Conservation (phyloP, 495 filamentous ascomycete genomes). For the Tuber magnatum region DNA sequence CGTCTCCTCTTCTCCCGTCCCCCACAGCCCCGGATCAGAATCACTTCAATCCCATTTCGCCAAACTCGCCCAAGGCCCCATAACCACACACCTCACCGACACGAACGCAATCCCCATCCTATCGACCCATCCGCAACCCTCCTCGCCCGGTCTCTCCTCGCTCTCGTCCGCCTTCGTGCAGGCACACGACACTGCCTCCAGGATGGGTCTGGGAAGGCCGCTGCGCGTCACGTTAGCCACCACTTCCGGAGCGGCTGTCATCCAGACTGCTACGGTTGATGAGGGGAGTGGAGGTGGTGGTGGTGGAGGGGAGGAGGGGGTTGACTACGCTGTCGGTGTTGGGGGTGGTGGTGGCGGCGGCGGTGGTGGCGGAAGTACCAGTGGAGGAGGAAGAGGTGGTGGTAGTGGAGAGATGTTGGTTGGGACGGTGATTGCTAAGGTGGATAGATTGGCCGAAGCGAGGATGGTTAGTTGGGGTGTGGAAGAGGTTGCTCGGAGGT, state of each 20-base stretch:
- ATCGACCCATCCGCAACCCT: conserved; percentile 23
- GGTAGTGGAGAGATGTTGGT: conserved; percentile 35
- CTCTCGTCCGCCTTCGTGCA: conserved; percentile 35
- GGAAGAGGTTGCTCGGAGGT: conserved; percentile 37
- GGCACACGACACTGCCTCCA: conserved; percentile 39
- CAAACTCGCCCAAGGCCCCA: conserved; percentile 25
- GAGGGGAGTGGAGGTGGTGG: conserved; percentile 10
- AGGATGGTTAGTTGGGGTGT: conserved; percentile 40
- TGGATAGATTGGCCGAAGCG: conserved; percentile 35
- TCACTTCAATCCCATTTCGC: conserved; percentile 31
- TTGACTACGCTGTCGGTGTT: conserved; percentile 7
- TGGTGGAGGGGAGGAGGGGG: conserved; percentile 10
- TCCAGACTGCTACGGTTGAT: conserved; percentile 34
- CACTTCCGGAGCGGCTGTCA: conserved; percentile 30
- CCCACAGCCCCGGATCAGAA: conserved; percentile 5
- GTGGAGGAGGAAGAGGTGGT: neutral
- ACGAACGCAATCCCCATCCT: conserved; percentile 37
- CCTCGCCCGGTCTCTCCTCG: conserved; percentile 18
- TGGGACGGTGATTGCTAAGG: conserved; percentile 36
- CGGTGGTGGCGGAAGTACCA: neutral
- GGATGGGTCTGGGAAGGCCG: conserved; percentile 39
- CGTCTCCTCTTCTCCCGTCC: neutral
- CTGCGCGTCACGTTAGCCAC: conserved; percentile 36
- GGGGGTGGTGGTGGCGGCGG: neutral
- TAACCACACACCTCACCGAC: conserved; percentile 36